These are phyloP conservation scores for Diplodia corticola DNA, from an alignment of 2,329 filamentous ascomycete genomes.

Conservation along the genomic window DNA sequence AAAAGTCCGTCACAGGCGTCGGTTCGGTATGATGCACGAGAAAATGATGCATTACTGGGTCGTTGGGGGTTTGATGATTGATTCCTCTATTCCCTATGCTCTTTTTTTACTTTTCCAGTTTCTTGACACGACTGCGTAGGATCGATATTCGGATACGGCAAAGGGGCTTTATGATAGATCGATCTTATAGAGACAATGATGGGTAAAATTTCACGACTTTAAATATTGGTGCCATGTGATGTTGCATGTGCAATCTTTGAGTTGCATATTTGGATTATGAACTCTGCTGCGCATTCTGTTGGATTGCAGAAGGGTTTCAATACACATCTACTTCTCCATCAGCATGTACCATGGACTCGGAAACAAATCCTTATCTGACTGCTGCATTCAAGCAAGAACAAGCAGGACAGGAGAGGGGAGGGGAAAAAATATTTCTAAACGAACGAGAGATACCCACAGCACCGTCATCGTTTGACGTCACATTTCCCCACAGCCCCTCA, in stretches of 20 bases:
- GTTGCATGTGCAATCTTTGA: no score
- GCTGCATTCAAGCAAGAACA: not conserved
- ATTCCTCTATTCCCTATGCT: slow-evolving; percentile 13
- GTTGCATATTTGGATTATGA: not conserved
- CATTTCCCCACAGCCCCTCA: not conserved
- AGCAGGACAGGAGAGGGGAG: not conserved
- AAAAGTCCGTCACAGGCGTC: not conserved
- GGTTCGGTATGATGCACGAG: slow-evolving; percentile 20
- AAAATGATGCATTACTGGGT: slow-evolving; percentile 19
- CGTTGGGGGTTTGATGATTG: slow-evolving; percentile 20
- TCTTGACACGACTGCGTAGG: slow-evolving; percentile 8
- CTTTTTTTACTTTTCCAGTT: slow-evolving; percentile 6
- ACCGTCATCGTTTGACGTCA: slow-evolving; percentile 1
- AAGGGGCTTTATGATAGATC: slow-evolving; percentile 15
- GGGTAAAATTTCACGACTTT: slow-evolving; percentile 15
- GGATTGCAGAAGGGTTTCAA: not conserved
- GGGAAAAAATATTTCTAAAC: not conserved
- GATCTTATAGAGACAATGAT: slow-evolving; percentile 14
- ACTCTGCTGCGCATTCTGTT: not conserved
- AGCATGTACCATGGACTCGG: not conserved
- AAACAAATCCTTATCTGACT: not conserved
- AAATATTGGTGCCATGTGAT: slow-evolving; percentile 3
- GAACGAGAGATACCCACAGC: slow-evolving; percentile 3
- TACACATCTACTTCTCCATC: not conserved
- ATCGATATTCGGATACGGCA: slow-evolving; percentile 18